These are phyloP conservation scores for Buxus sempervirens DNA, from an alignment of 164 flowering plant species.

Conservation along the genomic window DNA sequence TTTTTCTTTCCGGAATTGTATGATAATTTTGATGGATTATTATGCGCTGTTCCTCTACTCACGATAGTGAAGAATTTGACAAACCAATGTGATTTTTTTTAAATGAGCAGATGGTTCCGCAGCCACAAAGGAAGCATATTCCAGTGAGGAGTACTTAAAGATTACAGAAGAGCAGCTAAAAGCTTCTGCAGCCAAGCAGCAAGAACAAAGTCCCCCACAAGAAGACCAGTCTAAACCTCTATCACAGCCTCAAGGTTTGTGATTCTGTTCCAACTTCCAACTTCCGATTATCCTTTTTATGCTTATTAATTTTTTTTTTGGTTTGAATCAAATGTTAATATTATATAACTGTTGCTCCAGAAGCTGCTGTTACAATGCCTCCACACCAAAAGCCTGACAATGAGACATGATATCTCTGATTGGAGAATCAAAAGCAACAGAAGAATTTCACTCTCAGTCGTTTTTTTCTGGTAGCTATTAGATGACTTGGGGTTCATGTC, in stretches of 20 bases:
- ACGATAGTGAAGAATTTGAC: too few species aligned
- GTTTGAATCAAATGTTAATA: neutral
- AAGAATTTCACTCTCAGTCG: too few species aligned
- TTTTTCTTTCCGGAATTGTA: too few species aligned
- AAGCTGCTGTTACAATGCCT: slow-evolving; percentile 25
- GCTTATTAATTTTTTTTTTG: slow-evolving; percentile 2
- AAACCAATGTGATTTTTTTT: neutral
- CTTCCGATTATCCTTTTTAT: neutral
- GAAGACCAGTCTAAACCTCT: slow-evolving; percentile 27
- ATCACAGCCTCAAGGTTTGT: slow-evolving; percentile 37
- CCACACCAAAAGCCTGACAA: slow-evolving; percentile 28
- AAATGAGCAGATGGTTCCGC: slow-evolving; percentile 37
- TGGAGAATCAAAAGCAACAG: too few species aligned
- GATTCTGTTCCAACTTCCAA: neutral
- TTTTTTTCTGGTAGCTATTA: too few species aligned
- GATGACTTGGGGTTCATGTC: too few species aligned
- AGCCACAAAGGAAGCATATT: slow-evolving; percentile 29
- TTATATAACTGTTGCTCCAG: slow-evolving; percentile 19
- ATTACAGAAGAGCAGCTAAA: slow-evolving; percentile 62
- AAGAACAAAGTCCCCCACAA: slow-evolving; percentile 22
- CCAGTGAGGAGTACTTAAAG: slow-evolving; percentile 49
- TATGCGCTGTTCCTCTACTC: too few species aligned
- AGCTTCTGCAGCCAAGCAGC: slow-evolving; percentile 40
- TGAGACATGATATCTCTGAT: slow-evolving; percentile 15
- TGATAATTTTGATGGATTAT: too few species aligned